Evolutionary conservation across 1,139 yeast species (phyloP), one percentile per base, ranked within the genome.

Genomic region (Sugiyamaella paludigena): DNA sequence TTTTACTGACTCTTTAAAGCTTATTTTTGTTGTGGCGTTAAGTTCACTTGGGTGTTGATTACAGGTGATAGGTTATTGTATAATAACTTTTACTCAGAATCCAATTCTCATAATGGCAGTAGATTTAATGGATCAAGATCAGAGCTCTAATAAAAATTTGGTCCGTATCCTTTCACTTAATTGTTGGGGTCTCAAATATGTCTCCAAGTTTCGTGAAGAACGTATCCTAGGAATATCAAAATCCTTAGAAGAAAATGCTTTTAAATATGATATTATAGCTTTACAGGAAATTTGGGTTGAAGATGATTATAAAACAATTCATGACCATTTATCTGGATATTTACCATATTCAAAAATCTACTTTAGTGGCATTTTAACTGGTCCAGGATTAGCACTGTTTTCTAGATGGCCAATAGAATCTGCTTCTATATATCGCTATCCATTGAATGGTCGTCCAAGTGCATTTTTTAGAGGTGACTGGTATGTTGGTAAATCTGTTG

Each of bases 401-500:
- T 87, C 96, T 8, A 83, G 86, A 59, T 79, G 87, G 58, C 97
- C 97, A 2, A 88, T 92, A 31, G 81, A 77, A 45, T 80, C 83
- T 29, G 81, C 96, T 0, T 86, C 84, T 61, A 69, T 92, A 43
- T 85, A 86, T 62, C 71, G 96, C 38, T 92, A 87, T 63, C 95
- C 97, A 0, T 79, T 92, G 52, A 92, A 91, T 67, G 99, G 99
- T 1, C 75, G 96, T 44, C 95, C 98, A 1, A 81, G 91, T 34
- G 98, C 98, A 0, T 84, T 94, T 55, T 85, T 80, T 70, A 72
- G 98, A 52, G 99, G 99, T 28, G 99, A 92, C 66, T 92, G 97
- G 96, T 87, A 79, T 58, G 99, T 94, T 24, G 99, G 99, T 2
- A 92, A 92, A 65, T 79, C 94, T 24, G 79, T 89, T 16, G 87